A percentile compares a stretch with the other conserved stretches of the same genome.
These are phyloP conservation scores for Fusarium avenaceum DNA, from an alignment of 2,329 filamentous ascomycete genomes.

Conservation along the genomic window DNA sequence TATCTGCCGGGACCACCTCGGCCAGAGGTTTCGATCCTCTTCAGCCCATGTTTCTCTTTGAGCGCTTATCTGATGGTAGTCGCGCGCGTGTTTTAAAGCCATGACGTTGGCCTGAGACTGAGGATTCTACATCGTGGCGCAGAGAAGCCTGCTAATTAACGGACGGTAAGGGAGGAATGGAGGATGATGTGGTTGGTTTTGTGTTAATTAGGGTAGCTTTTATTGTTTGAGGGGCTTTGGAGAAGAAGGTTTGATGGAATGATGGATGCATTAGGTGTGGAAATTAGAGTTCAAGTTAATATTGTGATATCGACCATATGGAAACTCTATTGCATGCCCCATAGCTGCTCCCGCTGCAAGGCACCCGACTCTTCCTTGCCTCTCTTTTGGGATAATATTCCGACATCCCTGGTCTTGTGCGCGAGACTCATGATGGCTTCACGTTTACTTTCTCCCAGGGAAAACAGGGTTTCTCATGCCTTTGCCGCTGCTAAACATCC, in stretches of 20 bases:
- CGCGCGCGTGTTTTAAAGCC: slow-evolving; percentile 45
- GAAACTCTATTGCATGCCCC: not conserved
- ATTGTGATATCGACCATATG: not conserved
- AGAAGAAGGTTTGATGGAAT: slow-evolving; percentile 5
- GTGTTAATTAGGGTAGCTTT: not conserved
- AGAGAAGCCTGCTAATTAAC: slow-evolving; percentile 20
- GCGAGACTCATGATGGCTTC: slow-evolving; percentile 13
- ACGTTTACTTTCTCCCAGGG: not conserved
- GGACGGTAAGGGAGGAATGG: slow-evolving; percentile 29
- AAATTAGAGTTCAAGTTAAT: slow-evolving; percentile 16
- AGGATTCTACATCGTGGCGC: slow-evolving; percentile 15
- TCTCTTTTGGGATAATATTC: not conserved
- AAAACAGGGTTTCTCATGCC: too few relatives aligned
- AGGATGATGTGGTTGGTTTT: slow-evolving; percentile 5
- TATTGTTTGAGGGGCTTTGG: not conserved
- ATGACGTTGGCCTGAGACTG: slow-evolving; percentile 30
- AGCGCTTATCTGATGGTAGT: slow-evolving; percentile 35
- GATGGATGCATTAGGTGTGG: slow-evolving; percentile 8
- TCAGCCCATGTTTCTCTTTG: not conserved
- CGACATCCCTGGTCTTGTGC: slow-evolving; percentile 19
- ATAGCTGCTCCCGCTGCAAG: slow-evolving; percentile 24
- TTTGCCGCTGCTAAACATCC: slow-evolving; percentile 17
- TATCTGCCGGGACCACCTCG: not conserved
- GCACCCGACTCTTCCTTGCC: slow-evolving; percentile 1
- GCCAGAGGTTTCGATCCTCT: not conserved